Evolutionary conservation across 108 stramenopile genomes (phyloP), one percentile per base, ranked within the genome.

Genomic region (Pseudonitzschia multistriata): DNA sequence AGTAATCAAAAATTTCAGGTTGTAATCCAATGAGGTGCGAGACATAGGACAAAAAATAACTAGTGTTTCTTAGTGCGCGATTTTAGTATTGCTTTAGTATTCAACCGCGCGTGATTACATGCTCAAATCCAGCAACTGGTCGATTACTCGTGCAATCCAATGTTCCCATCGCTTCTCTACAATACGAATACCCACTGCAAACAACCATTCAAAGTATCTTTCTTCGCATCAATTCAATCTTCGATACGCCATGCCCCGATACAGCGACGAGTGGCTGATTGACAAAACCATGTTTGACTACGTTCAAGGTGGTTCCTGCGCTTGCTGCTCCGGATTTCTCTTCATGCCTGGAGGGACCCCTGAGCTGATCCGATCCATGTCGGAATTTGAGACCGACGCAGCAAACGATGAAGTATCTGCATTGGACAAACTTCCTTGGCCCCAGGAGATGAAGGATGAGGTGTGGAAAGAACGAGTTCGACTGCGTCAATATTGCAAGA

Each of bases 401-500:
- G 84, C 74, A 19, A 82, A 84, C 27, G 73, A 67, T 6, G 95
- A 96, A 63, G 62, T 92, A 1, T 68, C 66, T 3, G 93, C 90
- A 0, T 60, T 85, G 49, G 81, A 79, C 5, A 42, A 48, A 24
- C 73, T 73, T 8, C 92, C 92, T 0, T 96, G 91, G 92, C 91
- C 89, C 2, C 67, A 73, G 24, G 86, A 92, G 4, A 87, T 91
- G 90, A 68, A 79, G 54, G 91, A 92, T 66, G 78, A 88, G 67
- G 84, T 96, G 24, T 96, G 95, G 95, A 72, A 77, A 33, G 91
- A 93, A 74, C 83, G 92, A 29, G 77, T 92, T 27, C 71, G 83
- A 61, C 74, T 96, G 72, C 71, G 92, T 8, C 88, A 82, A 48
- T 81, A 80, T 55, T 81, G 91, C 80, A 95, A 95, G 72, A 72